Conservation (phyloP, 2,329 filamentous ascomycete species). For the Westerdykella aurantiaca region DNA sequence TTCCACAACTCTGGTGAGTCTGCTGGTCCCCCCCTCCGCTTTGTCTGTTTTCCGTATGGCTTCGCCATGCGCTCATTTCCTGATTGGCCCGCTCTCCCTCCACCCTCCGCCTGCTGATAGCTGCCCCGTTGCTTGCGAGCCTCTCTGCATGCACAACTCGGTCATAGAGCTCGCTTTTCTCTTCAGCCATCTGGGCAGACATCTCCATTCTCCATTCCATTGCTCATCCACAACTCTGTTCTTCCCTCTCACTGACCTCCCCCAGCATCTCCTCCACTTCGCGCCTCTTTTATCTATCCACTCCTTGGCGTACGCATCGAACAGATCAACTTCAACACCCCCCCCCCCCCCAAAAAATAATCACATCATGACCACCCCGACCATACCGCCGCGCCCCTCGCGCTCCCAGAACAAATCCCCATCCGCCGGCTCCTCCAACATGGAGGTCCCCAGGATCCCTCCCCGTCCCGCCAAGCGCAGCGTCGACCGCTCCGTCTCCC, state of each 20-base stretch:
- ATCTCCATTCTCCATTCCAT: background rate
- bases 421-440: constrained; percentile 37
- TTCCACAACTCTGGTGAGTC: background rate
- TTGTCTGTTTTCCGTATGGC: background rate
- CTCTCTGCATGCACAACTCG: too few species aligned
- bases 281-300: constrained; percentile 9
- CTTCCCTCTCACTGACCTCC: constrained; percentile 17
- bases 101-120: constrained; percentile 3
- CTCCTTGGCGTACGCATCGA: background rate
- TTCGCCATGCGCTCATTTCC: background rate
- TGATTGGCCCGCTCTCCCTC: constrained; percentile 16
- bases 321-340: constrained; percentile 5
- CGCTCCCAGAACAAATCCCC: constrained; percentile 46
- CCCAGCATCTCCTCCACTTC: constrained; percentile 7
- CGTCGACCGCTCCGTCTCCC: constrained; percentile 69
- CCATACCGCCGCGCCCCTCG: constrained; percentile 58
- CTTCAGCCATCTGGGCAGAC: background rate
- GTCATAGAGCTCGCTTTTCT: too few species aligned
- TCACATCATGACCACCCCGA: constrained; percentile 46
- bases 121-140: background rate
- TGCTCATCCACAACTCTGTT: background rate
- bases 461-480: constrained; percentile 63
- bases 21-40: background rate
- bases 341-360: too few species aligned
- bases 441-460: constrained; percentile 65